These are phyloP conservation scores for Tetracladium marchalianum DNA, from an alignment of 495 filamentous ascomycete genomes.

Conservation along the genomic window DNA sequence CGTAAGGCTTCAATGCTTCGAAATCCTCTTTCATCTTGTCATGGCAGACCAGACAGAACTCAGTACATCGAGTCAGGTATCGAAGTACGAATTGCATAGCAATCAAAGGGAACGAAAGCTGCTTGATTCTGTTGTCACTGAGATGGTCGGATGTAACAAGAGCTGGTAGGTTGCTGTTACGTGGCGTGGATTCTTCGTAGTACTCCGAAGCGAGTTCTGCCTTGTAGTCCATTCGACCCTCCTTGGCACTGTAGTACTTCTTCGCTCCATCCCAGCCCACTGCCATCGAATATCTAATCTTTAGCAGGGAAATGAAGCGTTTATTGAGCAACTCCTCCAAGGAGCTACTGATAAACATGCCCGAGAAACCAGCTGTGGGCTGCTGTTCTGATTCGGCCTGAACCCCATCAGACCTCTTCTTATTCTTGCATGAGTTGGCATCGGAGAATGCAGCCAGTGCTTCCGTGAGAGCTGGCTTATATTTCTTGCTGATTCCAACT, in stretches of 20 bases:
- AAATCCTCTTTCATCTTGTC: conserved; percentile 53
- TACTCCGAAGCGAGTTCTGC: conserved; percentile 6
- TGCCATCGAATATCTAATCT: conserved; percentile 39
- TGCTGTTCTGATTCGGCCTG: background rate
- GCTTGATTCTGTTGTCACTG: conserved; percentile 10
- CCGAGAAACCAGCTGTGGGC: conserved; percentile 5
- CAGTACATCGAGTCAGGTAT: conserved; percentile 72
- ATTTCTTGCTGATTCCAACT: conserved; percentile 36
- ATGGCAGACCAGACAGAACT: conserved; percentile 86
- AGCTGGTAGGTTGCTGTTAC: conserved; percentile 19
- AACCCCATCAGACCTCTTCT: conserved; percentile 10
- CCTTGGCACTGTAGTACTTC: conserved; percentile 16
- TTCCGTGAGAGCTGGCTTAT: conserved; percentile 34
- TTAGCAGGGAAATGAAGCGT: conserved; percentile 53
- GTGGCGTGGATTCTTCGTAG: conserved; percentile 2
- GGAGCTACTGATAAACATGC: conserved; percentile 62
- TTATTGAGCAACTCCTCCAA: conserved; percentile 61
- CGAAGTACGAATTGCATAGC: conserved; percentile 55
- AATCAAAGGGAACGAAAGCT: conserved; percentile 20
- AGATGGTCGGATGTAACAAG: conserved; percentile 45
- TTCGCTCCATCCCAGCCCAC: conserved; percentile 69
- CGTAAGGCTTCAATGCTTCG: conserved; percentile 85
- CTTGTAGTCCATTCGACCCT: conserved; percentile 5
- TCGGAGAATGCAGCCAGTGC: conserved; percentile 20
- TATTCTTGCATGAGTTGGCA: conserved; percentile 11